Evolutionary conservation across 129 eudicot species (phyloP).

Genomic region (carrot (Daucus carota)): DNA sequence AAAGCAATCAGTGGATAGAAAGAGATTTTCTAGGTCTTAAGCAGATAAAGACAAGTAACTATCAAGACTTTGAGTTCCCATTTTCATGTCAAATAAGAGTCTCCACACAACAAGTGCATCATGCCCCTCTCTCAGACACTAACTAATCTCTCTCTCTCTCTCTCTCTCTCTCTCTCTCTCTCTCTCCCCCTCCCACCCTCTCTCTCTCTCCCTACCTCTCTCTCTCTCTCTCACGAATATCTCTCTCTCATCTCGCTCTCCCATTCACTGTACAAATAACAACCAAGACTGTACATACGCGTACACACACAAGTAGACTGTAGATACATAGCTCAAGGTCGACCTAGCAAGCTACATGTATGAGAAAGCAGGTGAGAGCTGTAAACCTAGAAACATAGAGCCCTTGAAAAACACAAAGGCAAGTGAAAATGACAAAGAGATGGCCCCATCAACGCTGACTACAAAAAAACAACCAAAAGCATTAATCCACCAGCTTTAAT

Average conservation of each 20-base stretch:
- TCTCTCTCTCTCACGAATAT: too few relatives aligned
- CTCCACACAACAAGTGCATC: too few relatives aligned
- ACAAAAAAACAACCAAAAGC: conserved; percentile 68
- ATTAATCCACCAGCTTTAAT: conserved; percentile 50
- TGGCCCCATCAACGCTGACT: conserved; percentile 70
- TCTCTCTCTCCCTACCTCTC: too few relatives aligned
- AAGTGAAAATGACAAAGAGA: conserved; percentile 63
- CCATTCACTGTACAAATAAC: too few relatives aligned
- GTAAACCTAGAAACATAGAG: conserved; percentile 44
- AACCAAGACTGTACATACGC: not conserved
- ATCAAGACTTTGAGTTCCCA: conserved; percentile 15
- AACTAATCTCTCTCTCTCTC: conserved; percentile 44
- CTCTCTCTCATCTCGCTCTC: too few relatives aligned
- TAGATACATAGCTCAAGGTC: conserved; percentile 4
- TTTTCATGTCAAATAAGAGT: conserved; percentile 16
- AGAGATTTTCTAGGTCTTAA: conserved; percentile 5
- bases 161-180: conserved; percentile 8
- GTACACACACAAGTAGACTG: not conserved
- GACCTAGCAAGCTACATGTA: conserved; percentile 1
- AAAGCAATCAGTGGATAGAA: conserved; percentile 3
- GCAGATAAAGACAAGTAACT: conserved; percentile 13
- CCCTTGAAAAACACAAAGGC: conserved; percentile 39
- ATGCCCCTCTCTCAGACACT: conserved; percentile 25
- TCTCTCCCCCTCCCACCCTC: too few relatives aligned
- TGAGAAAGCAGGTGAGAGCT: conserved; percentile 38